Conservation (phyloP, 768 basidiomycete species). For the Suillus hirtellus region DNA sequence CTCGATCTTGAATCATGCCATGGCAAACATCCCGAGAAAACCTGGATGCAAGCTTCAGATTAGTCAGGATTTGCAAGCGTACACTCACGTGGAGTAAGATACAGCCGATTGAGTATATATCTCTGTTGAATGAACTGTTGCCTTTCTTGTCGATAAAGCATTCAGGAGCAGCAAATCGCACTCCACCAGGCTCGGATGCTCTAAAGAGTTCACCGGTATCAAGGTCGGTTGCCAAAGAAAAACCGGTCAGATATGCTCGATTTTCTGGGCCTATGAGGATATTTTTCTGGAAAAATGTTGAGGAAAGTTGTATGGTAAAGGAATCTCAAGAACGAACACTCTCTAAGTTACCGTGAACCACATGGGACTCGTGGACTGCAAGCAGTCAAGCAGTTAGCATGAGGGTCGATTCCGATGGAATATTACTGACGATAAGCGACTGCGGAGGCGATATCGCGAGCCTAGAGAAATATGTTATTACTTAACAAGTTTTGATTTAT, state of each 20-base stretch:
- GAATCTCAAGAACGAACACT: not conserved
- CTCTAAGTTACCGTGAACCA: slow-evolving; percentile 2
- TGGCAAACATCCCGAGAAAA: slow-evolving; percentile 3
- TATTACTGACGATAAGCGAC: slow-evolving; percentile 3
- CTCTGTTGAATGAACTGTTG: not conserved
- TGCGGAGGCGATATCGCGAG: not conserved
- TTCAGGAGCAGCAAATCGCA: slow-evolving; percentile 6
- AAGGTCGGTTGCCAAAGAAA: not conserved
- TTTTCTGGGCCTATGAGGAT: not conserved
- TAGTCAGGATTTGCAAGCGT: not conserved
- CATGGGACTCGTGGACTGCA: not conserved
- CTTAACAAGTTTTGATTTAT: not conserved
- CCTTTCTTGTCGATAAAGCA: not conserved
- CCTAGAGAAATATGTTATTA: not conserved
- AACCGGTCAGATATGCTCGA: slow-evolving; percentile 4
- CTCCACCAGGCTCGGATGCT: not conserved
- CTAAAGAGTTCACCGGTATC: not conserved
- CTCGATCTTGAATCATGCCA: not conserved
- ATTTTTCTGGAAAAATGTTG: not conserved
- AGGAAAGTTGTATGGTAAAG: not conserved
- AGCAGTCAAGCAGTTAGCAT: not conserved
- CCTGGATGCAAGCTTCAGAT: not conserved
- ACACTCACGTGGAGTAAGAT: slow-evolving; percentile 5
- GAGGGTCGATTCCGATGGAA: too few species aligned
- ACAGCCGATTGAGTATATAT: slow-evolving; percentile 2